These are phyloP conservation scores for Pythium insidiosum DNA, from an alignment of 352 stramenopile species.

Conservation along the genomic window DNA sequence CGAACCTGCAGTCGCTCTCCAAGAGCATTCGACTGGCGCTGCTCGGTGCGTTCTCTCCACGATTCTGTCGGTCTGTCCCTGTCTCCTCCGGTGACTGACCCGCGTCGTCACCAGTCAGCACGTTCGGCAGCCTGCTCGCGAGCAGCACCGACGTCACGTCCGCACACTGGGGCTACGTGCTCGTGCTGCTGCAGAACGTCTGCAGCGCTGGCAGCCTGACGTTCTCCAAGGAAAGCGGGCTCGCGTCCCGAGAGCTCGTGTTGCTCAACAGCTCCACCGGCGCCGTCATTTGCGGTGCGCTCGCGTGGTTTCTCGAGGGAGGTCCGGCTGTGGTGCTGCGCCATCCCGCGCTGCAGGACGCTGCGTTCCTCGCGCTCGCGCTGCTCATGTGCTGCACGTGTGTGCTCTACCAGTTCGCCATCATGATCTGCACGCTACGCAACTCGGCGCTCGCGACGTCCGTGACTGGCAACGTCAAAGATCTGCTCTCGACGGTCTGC, in stretches of 20 bases:
- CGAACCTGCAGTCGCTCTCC: conserved; percentile 34
- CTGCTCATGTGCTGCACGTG: conserved; percentile 56
- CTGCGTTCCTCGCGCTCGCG: conserved; percentile 23
- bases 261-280: conserved; percentile 44
- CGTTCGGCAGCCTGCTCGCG: conserved; percentile 44
- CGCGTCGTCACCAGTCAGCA: conserved; percentile 30
- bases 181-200: conserved; percentile 67
- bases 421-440: conserved; percentile 57
- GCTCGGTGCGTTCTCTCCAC: conserved; percentile 21
- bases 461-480: conserved; percentile 72
- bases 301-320: conserved; percentile 38
- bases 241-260: conserved; percentile 45
- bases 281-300: conserved; percentile 26
- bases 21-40: conserved; percentile 47
- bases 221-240: conserved; percentile 54
- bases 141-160: conserved; percentile 42
- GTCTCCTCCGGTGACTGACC: not conserved
- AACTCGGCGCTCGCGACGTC: conserved; percentile 69
- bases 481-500: conserved; percentile 49
- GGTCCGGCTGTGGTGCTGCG: no score
- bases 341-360: conserved; percentile 20
- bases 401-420: conserved; percentile 66
- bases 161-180: conserved; percentile 32
- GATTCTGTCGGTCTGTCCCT: not conserved
- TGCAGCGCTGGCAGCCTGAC: conserved; percentile 51